Base-by-base conservation (phyloP, 441 rosid species). In the Monsonia emarginata region DNA sequence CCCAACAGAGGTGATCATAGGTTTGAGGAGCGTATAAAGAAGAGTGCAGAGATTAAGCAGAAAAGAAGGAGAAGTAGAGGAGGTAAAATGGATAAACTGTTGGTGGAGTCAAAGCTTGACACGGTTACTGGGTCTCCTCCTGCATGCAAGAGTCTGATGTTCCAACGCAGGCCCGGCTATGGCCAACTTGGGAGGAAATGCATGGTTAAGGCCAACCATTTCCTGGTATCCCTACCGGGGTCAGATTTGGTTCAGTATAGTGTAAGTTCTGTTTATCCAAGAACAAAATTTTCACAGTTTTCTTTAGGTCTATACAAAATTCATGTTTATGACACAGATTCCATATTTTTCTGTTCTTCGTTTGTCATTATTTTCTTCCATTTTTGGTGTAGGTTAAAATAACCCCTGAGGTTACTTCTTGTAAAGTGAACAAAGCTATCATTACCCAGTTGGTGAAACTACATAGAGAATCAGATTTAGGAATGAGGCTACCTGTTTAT, bases 171-270 rank as follows among this genome's bases (percentile, higher is more conserved):
- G 64, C 84, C 84, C 60, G 81, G 79, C 14, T 73, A 63, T 61
- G 86, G 86, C 44, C 74, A 73, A 56, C 22, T 69, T 54, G 86
- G 86, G 52, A 74, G 71, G 1, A 80, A 63, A 59, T 80, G 84
- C 65, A 61, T 80, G 16, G 84, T 80, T 60, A 83, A 80, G 75
- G 86, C 86, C 65, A 83, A 83, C 72, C 84, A 83, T 72, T 83
- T 83, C 64, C 77, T 80, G n/a, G 84, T 79, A 9, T 72, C 72
- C 65, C 68, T 83, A 27, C 74, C 82, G 0, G 65, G 52, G 36
- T 65, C 78, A n/a, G 82, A 83, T 71, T 75, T 83, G 69, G 66
- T 64, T 31, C 86, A 80, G n/a, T 83, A 83, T 54, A 72, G 44
- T 59, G 86, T 80, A 69, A 74, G 86, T 70, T 61, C 28, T 32